Evolutionary conservation across 2,329 filamentous ascomycete species (phyloP).

Genomic region (Thelonectria olida): DNA sequence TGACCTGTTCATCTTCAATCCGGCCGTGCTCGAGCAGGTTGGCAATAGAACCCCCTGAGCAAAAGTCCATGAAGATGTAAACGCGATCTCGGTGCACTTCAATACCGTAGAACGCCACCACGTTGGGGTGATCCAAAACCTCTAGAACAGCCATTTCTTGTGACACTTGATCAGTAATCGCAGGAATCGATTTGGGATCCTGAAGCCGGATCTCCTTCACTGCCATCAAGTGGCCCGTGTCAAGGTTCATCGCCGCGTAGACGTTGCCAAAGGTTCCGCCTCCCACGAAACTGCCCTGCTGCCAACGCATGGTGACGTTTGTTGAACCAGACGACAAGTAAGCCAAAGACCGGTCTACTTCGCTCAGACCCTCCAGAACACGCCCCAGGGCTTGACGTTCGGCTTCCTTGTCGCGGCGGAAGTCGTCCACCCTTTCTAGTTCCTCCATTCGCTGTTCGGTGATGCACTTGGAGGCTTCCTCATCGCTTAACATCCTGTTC

Average conservation of each 20-base stretch:
- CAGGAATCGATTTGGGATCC: conserved; percentile 94
- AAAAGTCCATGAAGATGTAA: conserved; percentile 99
- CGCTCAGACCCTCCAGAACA: conserved; percentile 93
- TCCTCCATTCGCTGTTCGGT: conserved; percentile 78
- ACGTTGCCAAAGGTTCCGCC: conserved; percentile 98
- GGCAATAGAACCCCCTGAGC: conserved; percentile 91
- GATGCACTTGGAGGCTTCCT: conserved; percentile 81
- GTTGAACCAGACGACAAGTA: conserved; percentile 94
- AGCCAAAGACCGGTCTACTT: conserved; percentile 93
- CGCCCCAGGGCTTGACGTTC: conserved; percentile 89
- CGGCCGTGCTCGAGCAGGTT: conserved; percentile 91
- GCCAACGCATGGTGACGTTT: conserved; percentile 96
- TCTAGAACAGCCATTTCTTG: conserved; percentile 98
- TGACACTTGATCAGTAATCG: conserved; percentile 90
- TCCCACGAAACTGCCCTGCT: conserved; percentile 97
- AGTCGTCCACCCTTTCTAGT: conserved; percentile 79
- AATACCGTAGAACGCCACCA: conserved; percentile 97
- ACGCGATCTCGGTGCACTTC: conserved; percentile 98
- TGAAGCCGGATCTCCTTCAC: conserved; percentile 98
- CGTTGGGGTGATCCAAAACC: conserved; percentile 95
- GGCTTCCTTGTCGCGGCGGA: conserved; percentile 80
- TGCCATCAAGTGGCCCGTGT: conserved; percentile 95
- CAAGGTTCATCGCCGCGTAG: conserved; percentile 96
- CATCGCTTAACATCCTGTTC: conserved; percentile 77
- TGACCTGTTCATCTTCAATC: conserved; percentile 97